Conservation (phyloP, 495 filamentous ascomycete species). For the Margaritispora aquatica region DNA sequence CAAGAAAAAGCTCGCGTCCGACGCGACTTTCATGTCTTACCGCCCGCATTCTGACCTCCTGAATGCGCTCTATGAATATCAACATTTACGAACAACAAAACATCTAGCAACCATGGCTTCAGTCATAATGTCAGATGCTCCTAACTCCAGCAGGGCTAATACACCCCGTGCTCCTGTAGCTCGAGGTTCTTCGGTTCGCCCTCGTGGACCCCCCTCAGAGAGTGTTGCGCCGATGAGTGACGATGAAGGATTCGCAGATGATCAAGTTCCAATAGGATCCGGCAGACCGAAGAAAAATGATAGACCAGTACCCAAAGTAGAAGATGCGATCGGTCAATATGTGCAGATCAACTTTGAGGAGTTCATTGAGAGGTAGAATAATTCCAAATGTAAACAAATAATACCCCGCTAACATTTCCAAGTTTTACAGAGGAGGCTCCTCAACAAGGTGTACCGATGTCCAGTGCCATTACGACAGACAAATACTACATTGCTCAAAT, state of each 20-base stretch:
- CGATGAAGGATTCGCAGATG: constrained; percentile 55
- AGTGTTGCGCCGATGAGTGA: constrained; percentile 59
- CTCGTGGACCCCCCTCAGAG: constrained; percentile 59
- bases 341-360: constrained; percentile 81
- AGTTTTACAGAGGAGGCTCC: constrained; percentile 74
- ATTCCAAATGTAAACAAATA: neutral
- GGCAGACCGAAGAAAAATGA: constrained; percentile 54
- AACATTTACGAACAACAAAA: constrained; percentile 14
- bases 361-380: constrained; percentile 73
- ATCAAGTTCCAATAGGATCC: constrained; percentile 46
- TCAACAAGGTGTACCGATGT: constrained; percentile 65
- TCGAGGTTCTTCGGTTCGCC: constrained; percentile 51
- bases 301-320: constrained; percentile 69
- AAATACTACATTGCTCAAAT: constrained; percentile 98
- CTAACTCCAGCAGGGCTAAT: constrained; percentile 12
- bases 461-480: constrained; percentile 69
- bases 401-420: neutral
- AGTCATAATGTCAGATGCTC: constrained; percentile 23
- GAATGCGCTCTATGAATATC: constrained; percentile 8
- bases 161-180: constrained; percentile 20
- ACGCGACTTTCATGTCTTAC: constrained; percentile 5
- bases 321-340: constrained; percentile 79
- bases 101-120: constrained; percentile 16
- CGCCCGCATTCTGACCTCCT: constrained; percentile 8
- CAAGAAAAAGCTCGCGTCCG: neutral